Evolutionary conservation across 257 asterid species (phyloP), one percentile per base, ranked within the genome.

Genomic region (Solanum ahanhuiri): DNA sequence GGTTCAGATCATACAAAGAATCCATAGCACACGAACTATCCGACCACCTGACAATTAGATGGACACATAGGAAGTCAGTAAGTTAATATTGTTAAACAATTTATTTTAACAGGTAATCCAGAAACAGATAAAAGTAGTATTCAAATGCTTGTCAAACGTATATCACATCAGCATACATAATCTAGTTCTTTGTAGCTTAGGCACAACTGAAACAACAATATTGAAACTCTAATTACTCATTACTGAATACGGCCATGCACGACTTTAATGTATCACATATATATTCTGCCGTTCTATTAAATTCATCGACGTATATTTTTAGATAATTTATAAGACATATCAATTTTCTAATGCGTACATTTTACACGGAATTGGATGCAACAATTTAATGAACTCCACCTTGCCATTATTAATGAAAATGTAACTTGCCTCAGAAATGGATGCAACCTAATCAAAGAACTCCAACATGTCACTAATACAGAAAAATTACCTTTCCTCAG

Each of bases 1-100:
- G 94, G 69, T 94, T 93, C 88, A 94, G 88, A 91, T 94, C 98
- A 89, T 97, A 97, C 88, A 97, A 91, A 88, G 98, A 93, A 83
- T 94, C 96, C 94, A 92, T 94, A 54, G 93, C 90, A 81, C 97
- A 93, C 12, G 96, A 93, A 91, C 85, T 94, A 87, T 92, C 94
- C 43, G 92, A 90, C 98, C 98, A 94, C 91, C 99, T 97, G 85
- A 71, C 25, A 90, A 87, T 79, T 28, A 48, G 84, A 48, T 87
- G 35, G 87, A 71, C 83, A 87, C 60, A 81, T 7, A 79, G 84
- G 25, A 79, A 28, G 66, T 79, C 3, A 8, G 15, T 79, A 25
- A 28, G 41, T 58, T 45, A 45, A 79, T 45, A 79, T 45, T 45
- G 84, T 45, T 45, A 43, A 25, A 7, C 25, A 79, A 45, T 48